Conservation (phyloP, 306 rosid species). For the Lathyrus aphaca region DNA sequence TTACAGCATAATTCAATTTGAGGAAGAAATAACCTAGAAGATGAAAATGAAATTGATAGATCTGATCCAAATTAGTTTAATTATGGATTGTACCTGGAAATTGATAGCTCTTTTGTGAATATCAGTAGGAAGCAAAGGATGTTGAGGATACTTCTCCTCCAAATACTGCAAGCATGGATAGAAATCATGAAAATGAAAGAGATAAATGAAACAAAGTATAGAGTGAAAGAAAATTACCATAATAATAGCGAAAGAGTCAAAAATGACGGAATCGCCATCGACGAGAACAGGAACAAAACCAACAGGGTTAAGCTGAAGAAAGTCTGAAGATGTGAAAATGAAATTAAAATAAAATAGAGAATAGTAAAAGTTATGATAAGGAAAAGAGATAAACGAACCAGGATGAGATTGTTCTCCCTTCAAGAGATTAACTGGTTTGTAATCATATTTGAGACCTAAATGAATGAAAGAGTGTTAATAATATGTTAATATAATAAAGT, state of each 20-base stretch:
- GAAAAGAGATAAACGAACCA: constrained; percentile 41
- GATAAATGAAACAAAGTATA: not conserved
- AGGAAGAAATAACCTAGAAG: constrained; percentile 5
- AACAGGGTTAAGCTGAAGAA: constrained; percentile 61
- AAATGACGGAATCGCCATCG: constrained; percentile 56
- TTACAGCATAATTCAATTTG: no score
- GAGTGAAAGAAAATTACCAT: constrained; percentile 44
- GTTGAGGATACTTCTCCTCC: constrained; percentile 82
- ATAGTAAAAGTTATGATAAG: not conserved
- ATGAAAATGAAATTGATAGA: not conserved
- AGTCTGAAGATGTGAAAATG: constrained; percentile 47
- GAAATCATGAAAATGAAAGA: not conserved
- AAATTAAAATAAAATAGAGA: not conserved
- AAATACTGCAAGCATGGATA: constrained; percentile 54
- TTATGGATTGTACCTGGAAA: constrained; percentile 57
- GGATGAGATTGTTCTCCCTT: constrained; percentile 62
- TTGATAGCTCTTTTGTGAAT: constrained; percentile 64
- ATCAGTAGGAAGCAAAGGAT: constrained; percentile 71
- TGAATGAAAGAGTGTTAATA: not conserved
- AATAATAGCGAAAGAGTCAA: constrained; percentile 76
- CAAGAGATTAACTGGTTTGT: constrained; percentile 54
- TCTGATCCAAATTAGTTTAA: not conserved
- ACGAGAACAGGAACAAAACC: constrained; percentile 73
- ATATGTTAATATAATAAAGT: no score
- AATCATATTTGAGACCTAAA: constrained; percentile 63